Base-by-base conservation (phyloP, 2,329 filamentous ascomycete genomes). In the Venturia pyrina region DNA sequence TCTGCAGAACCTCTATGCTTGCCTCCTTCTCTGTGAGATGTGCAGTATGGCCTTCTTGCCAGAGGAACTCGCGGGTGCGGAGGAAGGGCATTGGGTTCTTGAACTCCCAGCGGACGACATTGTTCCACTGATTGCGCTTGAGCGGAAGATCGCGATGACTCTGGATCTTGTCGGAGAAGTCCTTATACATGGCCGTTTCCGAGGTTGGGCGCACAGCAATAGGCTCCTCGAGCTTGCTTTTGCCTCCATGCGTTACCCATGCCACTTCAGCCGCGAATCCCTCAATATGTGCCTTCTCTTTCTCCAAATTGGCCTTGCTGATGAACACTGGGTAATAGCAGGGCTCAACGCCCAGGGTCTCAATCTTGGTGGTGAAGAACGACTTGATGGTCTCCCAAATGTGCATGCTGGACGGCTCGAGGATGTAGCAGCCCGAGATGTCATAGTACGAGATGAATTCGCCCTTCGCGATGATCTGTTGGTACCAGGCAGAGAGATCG, bases 401-500 rank as follows among this genome's bases (percentile, higher is more conserved):
- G 68, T 53, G 82, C 82, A 76, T 85, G 21, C 85, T 87, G 67
- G 83, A 81, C 62, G 87, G 86, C 79, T 86, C 93, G 76, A 96
- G 85, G 76, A 98, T 95, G 78, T 96, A 98, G 81, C 96, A 97
- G 62, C 93, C 91, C n/a, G 93, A 91, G 68, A 98, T 93, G 79
- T 96, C 90, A 74, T 97, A 98, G 85, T 97, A 99, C 74, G 96
- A 93, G 72, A 98, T 88, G 89, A 99, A 90, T 76, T 97, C 91
- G 72, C 91, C 91, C 85, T 99, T 99, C 74, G 93, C 87, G 66
- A 99, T 89, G 68, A 98, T 90, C 79, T 99, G 93, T 79, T 96
- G 91, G 79, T 99, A 99, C 95, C 95, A 99, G 78, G 88, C 87
- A 17, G 48, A 84, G 75, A 99, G 95, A 79, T 98, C 91, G 61